Evolutionary conservation across 306 rosid species (phyloP), one percentile per base, ranked within the genome.

Genomic region (Quercus parvula): DNA sequence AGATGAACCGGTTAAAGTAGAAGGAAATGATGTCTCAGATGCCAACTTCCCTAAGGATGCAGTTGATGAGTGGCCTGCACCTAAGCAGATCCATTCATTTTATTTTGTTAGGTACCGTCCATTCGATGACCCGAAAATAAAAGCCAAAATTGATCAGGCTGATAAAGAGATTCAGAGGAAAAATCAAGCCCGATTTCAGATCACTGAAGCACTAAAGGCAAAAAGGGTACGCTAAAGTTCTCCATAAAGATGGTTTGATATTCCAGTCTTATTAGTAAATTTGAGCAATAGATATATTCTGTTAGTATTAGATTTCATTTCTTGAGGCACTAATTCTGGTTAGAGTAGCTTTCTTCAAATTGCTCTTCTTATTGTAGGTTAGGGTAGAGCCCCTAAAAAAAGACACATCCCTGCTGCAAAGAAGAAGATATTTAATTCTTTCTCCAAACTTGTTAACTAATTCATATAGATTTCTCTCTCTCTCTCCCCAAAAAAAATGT

Each of bases 11-110:
- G 87, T 83, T 3, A 95, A 93, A 66, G 82, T 73, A 61, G 89
- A 83, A 59, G 88, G 58, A 54, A 87, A 82, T 57, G 82, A 67
- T 70, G 90, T 84, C 81, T 77, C 86, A 4, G 93, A 56, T 12
- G 58, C 87, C 15, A 84, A 82, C 77, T 68, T 75, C 77, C 98
- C 93, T 0, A 88, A 88, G 81, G 89, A 93, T 58, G 98, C 93
- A 19, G 91, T 78, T 57, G 98, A 91, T 52, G 99, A 96, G 70
- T 96, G 99, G 99, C 99, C 99, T 84, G 96, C 94, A 2, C 92
- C 96, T 27, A 87, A 86, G 97, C 98, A 95, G 89, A 81, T 88
- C 70, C 90, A 89, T 90, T 75, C 76, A 8, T 93, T 93, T 57
- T 96, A 88, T 51, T 90, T 96, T 75, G 78, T 90, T 62, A 90